Conservation (phyloP, 345 rosid species). For the Erodium maritimum region DNA sequence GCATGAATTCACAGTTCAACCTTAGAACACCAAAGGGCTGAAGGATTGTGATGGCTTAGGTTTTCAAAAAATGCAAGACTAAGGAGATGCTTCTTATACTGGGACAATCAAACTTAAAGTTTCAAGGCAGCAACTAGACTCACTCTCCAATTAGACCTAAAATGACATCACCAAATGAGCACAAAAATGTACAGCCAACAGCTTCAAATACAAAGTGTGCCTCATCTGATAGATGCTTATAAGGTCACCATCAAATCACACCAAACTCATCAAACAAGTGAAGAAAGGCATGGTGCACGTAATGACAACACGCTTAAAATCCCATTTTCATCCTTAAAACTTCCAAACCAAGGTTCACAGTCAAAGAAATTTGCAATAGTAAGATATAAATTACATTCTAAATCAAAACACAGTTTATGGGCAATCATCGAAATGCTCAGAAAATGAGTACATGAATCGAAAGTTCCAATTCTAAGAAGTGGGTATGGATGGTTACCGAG, state of each 20-base stretch:
- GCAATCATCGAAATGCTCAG: background rate
- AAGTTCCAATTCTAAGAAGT: background rate
- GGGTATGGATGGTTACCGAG: slow-evolving; percentile 27
- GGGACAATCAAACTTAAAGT: no score
- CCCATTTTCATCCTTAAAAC: background rate
- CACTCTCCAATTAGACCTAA: background rate
- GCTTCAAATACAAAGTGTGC: background rate
- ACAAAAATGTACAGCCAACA: background rate
- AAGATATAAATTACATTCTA: background rate
- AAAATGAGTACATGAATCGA: background rate
- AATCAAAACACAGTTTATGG: background rate
- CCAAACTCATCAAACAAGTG: background rate
- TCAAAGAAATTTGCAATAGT: background rate
- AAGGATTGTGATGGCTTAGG: background rate
- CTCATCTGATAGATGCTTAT: background rate
- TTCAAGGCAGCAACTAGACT: no score
- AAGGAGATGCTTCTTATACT: background rate
- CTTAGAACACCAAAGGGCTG: background rate
- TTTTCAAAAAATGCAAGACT: background rate
- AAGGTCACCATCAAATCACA: background rate
- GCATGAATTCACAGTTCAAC: background rate
- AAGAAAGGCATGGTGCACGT: background rate
- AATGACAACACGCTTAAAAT: background rate
- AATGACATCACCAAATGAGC: background rate
- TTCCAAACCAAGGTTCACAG: background rate